A percentile compares a stretch with the other conserved stretches of the same genome.
Evolutionary conservation across 257 asterid species (phyloP).

Genomic region (Cinchona pubescens): DNA sequence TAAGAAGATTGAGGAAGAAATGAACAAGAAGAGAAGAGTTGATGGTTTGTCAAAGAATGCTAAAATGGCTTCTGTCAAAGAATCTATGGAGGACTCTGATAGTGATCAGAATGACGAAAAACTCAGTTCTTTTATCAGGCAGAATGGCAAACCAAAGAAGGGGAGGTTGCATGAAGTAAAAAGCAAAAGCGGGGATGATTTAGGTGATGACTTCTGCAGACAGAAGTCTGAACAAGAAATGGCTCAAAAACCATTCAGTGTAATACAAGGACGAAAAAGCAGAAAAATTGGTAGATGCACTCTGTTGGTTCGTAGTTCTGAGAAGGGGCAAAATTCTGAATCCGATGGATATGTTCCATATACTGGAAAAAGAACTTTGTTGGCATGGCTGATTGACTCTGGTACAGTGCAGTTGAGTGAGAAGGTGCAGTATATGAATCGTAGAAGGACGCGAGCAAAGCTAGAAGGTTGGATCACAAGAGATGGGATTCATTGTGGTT

Average conservation of each 20-base stretch:
- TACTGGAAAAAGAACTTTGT: slow-evolving; percentile 77
- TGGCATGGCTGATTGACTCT: slow-evolving; percentile 87
- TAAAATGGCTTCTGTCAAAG: slow-evolving; percentile 35
- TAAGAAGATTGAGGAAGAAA: slow-evolving; percentile 78
- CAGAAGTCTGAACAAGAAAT: slow-evolving; percentile 36
- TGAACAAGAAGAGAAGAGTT: slow-evolving; percentile 69
- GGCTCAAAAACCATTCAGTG: slow-evolving; percentile 35
- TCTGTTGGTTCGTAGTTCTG: slow-evolving; percentile 66
- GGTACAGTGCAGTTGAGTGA: slow-evolving; percentile 64
- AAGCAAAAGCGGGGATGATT: slow-evolving; percentile 39
- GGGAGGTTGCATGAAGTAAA: slow-evolving; percentile 36
- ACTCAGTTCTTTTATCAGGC: slow-evolving; percentile 46
- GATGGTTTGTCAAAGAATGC: slow-evolving; percentile 35
- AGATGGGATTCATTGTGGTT: slow-evolving; percentile 95
- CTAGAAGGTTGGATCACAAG: slow-evolving; percentile 96
- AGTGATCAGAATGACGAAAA: slow-evolving; percentile 55
- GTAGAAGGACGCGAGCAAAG: slow-evolving; percentile 64
- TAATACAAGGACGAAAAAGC: slow-evolving; percentile 62
- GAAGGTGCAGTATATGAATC: slow-evolving; percentile 92
- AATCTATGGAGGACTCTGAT: slow-evolving; percentile 44
- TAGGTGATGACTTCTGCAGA: slow-evolving; percentile 38
- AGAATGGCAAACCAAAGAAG: slow-evolving; percentile 40
- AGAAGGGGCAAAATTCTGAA: slow-evolving; percentile 54
- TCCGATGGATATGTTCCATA: slow-evolving; percentile 72
- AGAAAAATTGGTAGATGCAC: slow-evolving; percentile 79